Conservation (phyloP, 2,329 filamentous ascomycete genomes). For the Fusarium irregulare region DNA sequence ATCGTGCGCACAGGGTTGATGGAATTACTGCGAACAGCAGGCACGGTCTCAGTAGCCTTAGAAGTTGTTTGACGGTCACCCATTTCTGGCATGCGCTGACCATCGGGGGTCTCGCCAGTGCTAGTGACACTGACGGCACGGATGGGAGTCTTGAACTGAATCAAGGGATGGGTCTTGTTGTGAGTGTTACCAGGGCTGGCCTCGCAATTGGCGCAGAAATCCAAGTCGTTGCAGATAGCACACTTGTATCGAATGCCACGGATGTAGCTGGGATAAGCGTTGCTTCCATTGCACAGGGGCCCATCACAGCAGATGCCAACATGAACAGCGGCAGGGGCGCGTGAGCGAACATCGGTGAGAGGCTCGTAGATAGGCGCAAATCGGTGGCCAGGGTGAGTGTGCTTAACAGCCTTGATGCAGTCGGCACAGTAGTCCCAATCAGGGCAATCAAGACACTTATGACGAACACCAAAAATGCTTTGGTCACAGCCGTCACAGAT, state of each 20-base stretch:
- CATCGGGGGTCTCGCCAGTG: slow-evolving; percentile 78
- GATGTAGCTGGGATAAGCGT: slow-evolving; percentile 75
- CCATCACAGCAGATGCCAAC: slow-evolving; percentile 94
- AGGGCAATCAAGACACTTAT: slow-evolving; percentile 97
- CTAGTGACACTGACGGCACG: slow-evolving; percentile 89
- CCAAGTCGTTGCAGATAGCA: slow-evolving; percentile 91
- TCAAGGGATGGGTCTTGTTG: slow-evolving; percentile 95
- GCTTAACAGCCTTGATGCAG: slow-evolving; percentile 75
- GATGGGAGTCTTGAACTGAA: slow-evolving; percentile 96
- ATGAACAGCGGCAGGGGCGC: slow-evolving; percentile 65
- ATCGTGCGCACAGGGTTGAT: slow-evolving; percentile 74
- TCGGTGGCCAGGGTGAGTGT: slow-evolving; percentile 83
- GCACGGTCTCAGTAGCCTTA: slow-evolving; percentile 60
- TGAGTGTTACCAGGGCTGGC: slow-evolving; percentile 85
- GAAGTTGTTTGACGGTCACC: slow-evolving; percentile 69
- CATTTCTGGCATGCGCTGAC: slow-evolving; percentile 73
- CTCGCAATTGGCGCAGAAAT: slow-evolving; percentile 96
- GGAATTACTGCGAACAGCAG: slow-evolving; percentile 59
- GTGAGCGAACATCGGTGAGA: slow-evolving; percentile 52
- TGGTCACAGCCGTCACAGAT: slow-evolving; percentile 95
- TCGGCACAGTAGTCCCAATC: slow-evolving; percentile 95
- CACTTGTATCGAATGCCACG: slow-evolving; percentile 94
- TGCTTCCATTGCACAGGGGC: slow-evolving; percentile 77
- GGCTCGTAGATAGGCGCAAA: slow-evolving; percentile 90
- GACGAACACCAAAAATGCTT: slow-evolving; percentile 86